Evolutionary conservation across 306 rosid genomes (phyloP), one percentile per base, ranked within the genome.

Genomic region (Trifolium dubium): DNA sequence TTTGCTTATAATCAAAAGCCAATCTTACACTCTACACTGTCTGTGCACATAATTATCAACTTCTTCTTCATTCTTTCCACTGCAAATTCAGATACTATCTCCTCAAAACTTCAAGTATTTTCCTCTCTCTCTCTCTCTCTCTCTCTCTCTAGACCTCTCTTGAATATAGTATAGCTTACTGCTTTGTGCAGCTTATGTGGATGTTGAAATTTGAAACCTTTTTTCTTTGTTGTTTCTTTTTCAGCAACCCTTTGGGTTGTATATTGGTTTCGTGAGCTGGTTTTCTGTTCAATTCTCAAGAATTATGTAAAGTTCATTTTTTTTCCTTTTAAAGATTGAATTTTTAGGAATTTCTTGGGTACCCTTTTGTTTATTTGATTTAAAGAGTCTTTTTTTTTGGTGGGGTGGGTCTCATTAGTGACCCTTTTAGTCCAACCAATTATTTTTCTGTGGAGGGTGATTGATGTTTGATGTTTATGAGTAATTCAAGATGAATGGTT

Each of bases 1-100:
- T 74, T 74, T 77, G 53, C 23, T 58, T 43, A 37, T n/a, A 35
- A 67, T 73, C 82, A 67, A 84, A 55, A 78, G 74, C 74, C 77
- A 47, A 35, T 35, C 39, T 14, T 5, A 58, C 9, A 28, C 65
- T 60, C 37, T 28, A 4, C 8, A 58, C 9, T 28, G 15, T 5
- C 19, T 66, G 67, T 66, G 67, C 59, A 31, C 43, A 28, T 10
- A 30, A 30, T 64, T 49, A 77, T 62, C 69, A 53, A 80, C 18
- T 64, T 19, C 10, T 2, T 35, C 35, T 43, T 65, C 23, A 49
- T 73, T 65, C 32, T 19, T 40, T 71, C 55, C 32, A 8, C 70
- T 67, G 62, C 69, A 11, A 23, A 35, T 34, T 67, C 50, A 64
- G 68, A 53, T 49, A 80, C 75, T 84, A 23, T 23, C 23, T 83